These are phyloP conservation scores for Zhuliangozyma blackwelliae DNA, from an alignment of 1,139 yeast genomes.

Conservation along the genomic window DNA sequence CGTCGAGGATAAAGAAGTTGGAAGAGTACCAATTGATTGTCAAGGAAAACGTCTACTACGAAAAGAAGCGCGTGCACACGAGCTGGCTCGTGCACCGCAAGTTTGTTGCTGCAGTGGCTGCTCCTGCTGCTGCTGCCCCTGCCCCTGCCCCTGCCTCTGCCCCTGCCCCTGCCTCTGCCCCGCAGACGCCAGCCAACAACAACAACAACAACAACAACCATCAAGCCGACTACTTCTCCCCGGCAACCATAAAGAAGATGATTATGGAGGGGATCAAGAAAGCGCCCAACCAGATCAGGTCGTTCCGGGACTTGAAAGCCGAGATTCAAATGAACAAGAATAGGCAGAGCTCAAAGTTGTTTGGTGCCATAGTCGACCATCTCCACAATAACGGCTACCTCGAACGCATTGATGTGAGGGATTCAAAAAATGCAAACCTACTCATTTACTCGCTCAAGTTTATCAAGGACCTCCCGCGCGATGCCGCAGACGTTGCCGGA, in stretches of 20 bases:
- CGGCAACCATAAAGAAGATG: conserved; percentile 29
- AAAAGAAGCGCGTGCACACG: conserved; percentile 46
- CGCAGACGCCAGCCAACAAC: neutral
- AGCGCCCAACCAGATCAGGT: conserved; percentile 69
- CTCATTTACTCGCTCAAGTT: conserved; percentile 59
- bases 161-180: neutral
- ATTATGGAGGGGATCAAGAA: conserved; percentile 54
- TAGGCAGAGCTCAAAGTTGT: conserved; percentile 42
- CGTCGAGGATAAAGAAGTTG: conserved; percentile 55
- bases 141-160: neutral
- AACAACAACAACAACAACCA: conserved; percentile 25
- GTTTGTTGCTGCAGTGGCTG: conserved; percentile 21
- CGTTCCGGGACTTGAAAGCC: conserved; percentile 57
- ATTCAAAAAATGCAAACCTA: conserved; percentile 9
- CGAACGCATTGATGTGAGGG: conserved; percentile 45
- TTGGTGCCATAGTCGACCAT: conserved; percentile 47
- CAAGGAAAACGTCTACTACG: conserved; percentile 36
- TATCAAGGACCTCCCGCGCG: conserved; percentile 47
- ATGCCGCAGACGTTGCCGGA: conserved; percentile 21
- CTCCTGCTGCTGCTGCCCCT: neutral
- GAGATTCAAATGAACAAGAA: conserved; percentile 55
- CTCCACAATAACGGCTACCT: conserved; percentile 52
- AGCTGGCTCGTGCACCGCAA: conserved; percentile 44
- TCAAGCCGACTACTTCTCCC: conserved; percentile 20
- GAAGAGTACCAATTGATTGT: conserved; percentile 46